Evolutionary conservation across 176 grass and related monocot genomes (phyloP), one percentile per base, ranked within the genome.

Genomic region (Zoysia japonica): DNA sequence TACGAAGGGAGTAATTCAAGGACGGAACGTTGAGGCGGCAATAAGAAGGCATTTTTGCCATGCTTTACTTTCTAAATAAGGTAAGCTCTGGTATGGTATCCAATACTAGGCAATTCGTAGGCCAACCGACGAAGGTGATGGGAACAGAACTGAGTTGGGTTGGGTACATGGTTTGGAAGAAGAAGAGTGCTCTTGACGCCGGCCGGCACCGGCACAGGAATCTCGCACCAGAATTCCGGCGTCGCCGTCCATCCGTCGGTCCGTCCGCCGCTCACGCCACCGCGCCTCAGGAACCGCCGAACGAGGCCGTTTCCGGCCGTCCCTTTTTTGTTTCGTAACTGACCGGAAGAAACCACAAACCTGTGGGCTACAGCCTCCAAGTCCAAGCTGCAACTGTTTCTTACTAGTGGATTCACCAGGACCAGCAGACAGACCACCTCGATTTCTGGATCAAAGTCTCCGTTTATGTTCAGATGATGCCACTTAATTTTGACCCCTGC

Each of bases 131-230:
- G 74, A 47, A 7, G 5, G 3, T 2, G 53, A 83, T 39, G 7
- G 60, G 12, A 41, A 28, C 72, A 15, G 4, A 28, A 28, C 28
- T 28, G 28, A 28, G 28, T 28, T 28, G 28, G 28, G 28, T 28
- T 28, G 28, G 28, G 28, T 28, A 28, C 55, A 14, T 57, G 4
- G 6, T 17, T 17, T 3, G 47, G 6, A 49, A 6, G 6, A 28
- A 28, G 28, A 28, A 28, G 28, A 65, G 56, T 63, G 82, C n/a
- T 37, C 66, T 78, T 63, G 65, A 75, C 68, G 52, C 11, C 65
- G 43, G 41, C 9, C 6, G 1, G 45, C 45, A 28, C 28, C 28
- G 28, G 28, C 28, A 28, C 28, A 28, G 0, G 28, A 28, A 28
- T 28, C 28, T 28, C 45, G 45, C 48, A 11, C 16, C 78, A 6